A percentile compares a stretch with the other conserved stretches of the same genome.
Evolutionary conservation across 2,329 filamentous ascomycete genomes (phyloP).

Genomic region (Botrytis porri): DNA sequence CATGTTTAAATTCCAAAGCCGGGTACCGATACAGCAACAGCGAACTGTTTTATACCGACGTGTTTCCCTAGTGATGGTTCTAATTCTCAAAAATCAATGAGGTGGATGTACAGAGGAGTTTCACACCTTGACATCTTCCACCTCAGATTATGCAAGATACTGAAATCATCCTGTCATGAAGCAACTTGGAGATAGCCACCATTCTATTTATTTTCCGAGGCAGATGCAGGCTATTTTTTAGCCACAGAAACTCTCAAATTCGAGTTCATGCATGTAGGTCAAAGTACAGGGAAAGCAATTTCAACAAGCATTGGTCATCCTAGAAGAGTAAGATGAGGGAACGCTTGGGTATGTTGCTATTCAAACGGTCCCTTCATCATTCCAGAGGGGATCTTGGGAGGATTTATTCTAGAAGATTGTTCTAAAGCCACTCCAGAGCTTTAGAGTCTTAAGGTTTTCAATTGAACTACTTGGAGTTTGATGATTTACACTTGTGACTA

Average conservation of each 20-base stretch:
- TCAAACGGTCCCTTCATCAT: neutral
- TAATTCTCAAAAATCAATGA: slow-evolving; percentile 12
- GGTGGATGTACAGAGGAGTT: slow-evolving; percentile 13
- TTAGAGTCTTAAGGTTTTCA: neutral
- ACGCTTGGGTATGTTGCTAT: neutral
- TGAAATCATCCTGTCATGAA: slow-evolving; percentile 8
- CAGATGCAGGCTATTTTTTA: slow-evolving; percentile 1
- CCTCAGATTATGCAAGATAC: neutral
- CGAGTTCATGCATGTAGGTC: slow-evolving; percentile 21
- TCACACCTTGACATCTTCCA: slow-evolving; percentile 13
- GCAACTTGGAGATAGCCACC: neutral
- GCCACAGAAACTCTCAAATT: slow-evolving; percentile 11
- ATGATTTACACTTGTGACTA: neutral
- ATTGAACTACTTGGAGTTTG: neutral
- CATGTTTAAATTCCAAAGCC: neutral
- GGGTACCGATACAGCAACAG: slow-evolving; percentile 10
- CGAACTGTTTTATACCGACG: slow-evolving; percentile 19
- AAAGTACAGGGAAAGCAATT: slow-evolving; percentile 5
- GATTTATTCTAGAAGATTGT: neutral
- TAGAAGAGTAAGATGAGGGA: neutral
- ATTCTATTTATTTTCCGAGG: neutral
- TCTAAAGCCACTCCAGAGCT: neutral
- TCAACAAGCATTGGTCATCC: slow-evolving; percentile 4
- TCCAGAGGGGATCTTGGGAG: neutral
- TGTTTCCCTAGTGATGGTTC: slow-evolving; percentile 16